These are phyloP conservation scores for Arthrobotrys musiformis DNA, from an alignment of 2,329 filamentous ascomycete species.

Conservation along the genomic window DNA sequence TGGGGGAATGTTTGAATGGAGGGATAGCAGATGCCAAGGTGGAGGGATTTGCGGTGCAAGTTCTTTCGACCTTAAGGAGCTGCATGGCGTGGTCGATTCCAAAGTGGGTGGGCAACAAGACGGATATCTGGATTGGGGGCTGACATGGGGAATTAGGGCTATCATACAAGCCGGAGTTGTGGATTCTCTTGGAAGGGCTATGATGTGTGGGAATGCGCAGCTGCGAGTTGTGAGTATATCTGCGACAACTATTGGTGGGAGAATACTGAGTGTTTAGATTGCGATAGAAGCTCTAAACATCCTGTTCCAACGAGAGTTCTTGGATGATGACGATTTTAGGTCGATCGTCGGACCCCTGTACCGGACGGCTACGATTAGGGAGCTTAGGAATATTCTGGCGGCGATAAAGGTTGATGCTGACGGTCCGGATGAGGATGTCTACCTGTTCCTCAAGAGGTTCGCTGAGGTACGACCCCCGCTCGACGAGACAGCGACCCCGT, in stretches of 20 bases:
- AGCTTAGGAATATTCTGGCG: slow-evolving; percentile 78
- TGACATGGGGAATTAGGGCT: slow-evolving; percentile 64
- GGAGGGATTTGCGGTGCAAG: slow-evolving; percentile 77
- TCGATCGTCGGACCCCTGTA: slow-evolving; percentile 84
- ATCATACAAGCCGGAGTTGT: slow-evolving; percentile 78
- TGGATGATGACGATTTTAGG: slow-evolving; percentile 80
- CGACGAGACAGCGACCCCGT: too few species aligned
- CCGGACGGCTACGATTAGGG: slow-evolving; percentile 73
- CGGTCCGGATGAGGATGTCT: slow-evolving; percentile 90
- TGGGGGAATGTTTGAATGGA: slow-evolving; percentile 77
- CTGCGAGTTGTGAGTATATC: slow-evolving; percentile 74
- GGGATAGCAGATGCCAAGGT: slow-evolving; percentile 73
- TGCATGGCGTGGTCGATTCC: slow-evolving; percentile 88
- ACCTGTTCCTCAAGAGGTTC: slow-evolving; percentile 90
- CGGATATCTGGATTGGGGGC: background rate
- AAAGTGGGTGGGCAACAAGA: slow-evolving; percentile 63
- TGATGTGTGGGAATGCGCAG: slow-evolving; percentile 75
- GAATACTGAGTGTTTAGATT: slow-evolving; percentile 66
- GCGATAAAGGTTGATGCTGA: slow-evolving; percentile 83
- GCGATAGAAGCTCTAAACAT: slow-evolving; percentile 85
- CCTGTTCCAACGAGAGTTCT: slow-evolving; percentile 78
- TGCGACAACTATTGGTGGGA: background rate
- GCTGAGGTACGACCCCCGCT: slow-evolving; percentile 77
- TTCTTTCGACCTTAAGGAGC: slow-evolving; percentile 79
- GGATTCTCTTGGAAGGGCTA: slow-evolving; percentile 74